Evolutionary conservation across 2,329 filamentous ascomycete species (phyloP).

Genomic region (Sclerotinia trifoliorum): DNA sequence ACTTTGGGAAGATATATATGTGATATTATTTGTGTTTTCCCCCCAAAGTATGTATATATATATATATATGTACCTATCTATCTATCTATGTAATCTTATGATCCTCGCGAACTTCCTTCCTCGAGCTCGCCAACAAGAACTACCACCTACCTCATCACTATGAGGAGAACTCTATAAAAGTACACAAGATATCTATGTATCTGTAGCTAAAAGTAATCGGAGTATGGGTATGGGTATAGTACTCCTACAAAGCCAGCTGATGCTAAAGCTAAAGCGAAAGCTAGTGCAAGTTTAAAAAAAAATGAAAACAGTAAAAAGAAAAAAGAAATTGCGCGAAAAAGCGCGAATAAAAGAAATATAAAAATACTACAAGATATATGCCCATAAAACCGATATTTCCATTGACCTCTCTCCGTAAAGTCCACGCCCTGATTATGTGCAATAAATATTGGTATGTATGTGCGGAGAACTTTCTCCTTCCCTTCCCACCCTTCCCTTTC

Average conservation of each 20-base stretch:
- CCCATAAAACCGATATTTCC: slow-evolving; percentile 15
- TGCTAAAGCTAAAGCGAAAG: background rate
- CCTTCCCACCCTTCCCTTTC: background rate
- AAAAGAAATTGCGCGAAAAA: background rate
- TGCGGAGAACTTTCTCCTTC: background rate
- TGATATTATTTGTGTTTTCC: background rate
- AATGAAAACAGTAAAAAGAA: background rate
- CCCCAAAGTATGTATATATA: background rate
- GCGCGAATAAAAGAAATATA: background rate
- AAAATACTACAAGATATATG: slow-evolving; percentile 16
- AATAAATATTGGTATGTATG: background rate
- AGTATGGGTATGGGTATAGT: slow-evolving; percentile 20
- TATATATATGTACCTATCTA: too few relatives aligned
- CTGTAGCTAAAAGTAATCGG: slow-evolving; percentile 5
- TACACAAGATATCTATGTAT: background rate
- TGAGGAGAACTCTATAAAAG: background rate
- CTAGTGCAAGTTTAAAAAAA: background rate
- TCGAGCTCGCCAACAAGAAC: background rate
- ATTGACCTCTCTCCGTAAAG: slow-evolving; percentile 3
- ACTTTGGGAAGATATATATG: background rate
- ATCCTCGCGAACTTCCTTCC: background rate
- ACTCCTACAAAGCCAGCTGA: slow-evolving; percentile 15
- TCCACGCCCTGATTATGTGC: slow-evolving; percentile 14
- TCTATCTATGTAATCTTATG: background rate
- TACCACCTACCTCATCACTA: background rate